A percentile compares a stretch with the other conserved stretches of the same genome.
Evolutionary conservation across 192 early-diverging fungal species (phyloP).

Genomic region (Anaeromyces robustus): DNA sequence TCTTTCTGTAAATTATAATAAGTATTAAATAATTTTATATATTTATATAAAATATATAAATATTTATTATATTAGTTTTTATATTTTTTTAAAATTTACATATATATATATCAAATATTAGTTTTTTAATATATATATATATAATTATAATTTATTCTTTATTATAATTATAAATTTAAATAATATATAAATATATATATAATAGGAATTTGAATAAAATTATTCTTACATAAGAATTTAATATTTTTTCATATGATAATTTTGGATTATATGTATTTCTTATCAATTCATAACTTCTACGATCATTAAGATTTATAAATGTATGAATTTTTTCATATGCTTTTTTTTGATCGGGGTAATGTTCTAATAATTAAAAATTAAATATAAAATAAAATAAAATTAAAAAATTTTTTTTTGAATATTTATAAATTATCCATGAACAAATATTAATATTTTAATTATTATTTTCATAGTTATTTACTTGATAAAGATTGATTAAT

Average conservation of each 20-base stretch:
- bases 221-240: constrained; percentile 36
- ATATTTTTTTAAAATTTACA: too few relatives aligned
- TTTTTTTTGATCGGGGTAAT: constrained; percentile 50
- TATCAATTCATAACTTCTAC: constrained; percentile 45
- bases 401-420: too few relatives aligned
- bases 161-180: too few relatives aligned
- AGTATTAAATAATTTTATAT: not conserved
- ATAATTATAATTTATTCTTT: too few relatives aligned
- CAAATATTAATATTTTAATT: too few relatives aligned
- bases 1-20: constrained; percentile 38
- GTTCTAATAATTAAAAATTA: constrained; percentile 7
- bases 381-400: too few relatives aligned
- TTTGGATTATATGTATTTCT: constrained; percentile 53
- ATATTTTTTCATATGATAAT: constrained; percentile 51
- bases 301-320: constrained; percentile 53
- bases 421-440: too few relatives aligned
- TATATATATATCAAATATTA: too few relatives aligned
- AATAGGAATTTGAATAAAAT: not conserved
- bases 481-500: not conserved
- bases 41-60: not conserved
- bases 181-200: not conserved
- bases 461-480: not conserved
- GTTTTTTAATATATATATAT: too few relatives aligned
- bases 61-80: too few relatives aligned
- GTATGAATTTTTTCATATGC: constrained; percentile 43